Evolutionary conservation across 768 basidiomycete species (phyloP), one percentile per base, ranked within the genome.

Genomic region (Hygrophorus pudorinus): DNA sequence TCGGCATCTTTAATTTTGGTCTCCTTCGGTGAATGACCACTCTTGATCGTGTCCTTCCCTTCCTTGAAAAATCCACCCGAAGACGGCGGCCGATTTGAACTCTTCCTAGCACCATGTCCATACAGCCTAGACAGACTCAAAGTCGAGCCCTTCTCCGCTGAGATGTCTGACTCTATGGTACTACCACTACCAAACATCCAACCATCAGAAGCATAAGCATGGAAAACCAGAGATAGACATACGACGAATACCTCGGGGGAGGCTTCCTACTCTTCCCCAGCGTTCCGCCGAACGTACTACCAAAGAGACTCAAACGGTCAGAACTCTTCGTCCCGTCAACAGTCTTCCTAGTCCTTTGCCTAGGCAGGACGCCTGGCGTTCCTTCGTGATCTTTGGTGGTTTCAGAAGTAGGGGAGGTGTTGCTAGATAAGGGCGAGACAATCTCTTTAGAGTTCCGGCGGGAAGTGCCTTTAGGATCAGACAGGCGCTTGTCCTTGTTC

Each of bases 271-370:
- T 64, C 59, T 81, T 83, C 21, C 79, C 76, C 43, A 86, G 55
- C 4, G 79, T 65, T 1, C 76, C 73, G 9, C 66, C 62, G 48
- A 88, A 78, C 2, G 77, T 61, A 14, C 70, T 72, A 11, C 85
- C 86, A 55, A 96, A 94, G 54, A 94, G 79, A 54, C 89, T 91
- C 48, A 86, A 59, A n/a, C 86, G 67, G 33, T 84, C 81, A 12
- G 64, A 38, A 47, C 71, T 72, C 48, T 70, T 73, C 61, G 75
- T 81, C 13, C 41, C 39, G 17, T 28, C 12, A 20, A n/a, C n/a
- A 10, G 3, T 17, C n/a, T 35, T 17, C 9, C 13, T 17, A 35
- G 33, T 46, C 27, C 66, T 57, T 24, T 70, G 68, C 41, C 70
- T 58, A 43, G 55, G 56, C 0, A 56, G 56, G 31, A 58, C 47